Evolutionary conservation across 768 basidiomycete species (phyloP).

Genomic region (Paxillus ammoniavirescens): DNA sequence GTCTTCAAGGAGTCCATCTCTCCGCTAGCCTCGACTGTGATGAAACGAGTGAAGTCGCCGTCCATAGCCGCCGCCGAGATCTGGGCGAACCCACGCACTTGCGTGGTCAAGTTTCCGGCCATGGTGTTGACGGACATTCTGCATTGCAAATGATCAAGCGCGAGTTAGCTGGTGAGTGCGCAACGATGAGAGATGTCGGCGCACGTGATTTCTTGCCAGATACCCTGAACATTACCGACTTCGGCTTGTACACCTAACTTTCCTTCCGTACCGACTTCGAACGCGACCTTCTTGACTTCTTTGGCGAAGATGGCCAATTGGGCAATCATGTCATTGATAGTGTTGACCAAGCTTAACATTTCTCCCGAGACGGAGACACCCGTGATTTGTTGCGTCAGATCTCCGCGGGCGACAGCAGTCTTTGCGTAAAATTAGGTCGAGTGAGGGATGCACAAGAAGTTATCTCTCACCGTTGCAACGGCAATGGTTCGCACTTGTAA

Average conservation of each 20-base stretch:
- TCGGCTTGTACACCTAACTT: slow-evolving; percentile 97
- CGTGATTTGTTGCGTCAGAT: slow-evolving; percentile 89
- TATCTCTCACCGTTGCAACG: slow-evolving; percentile 72
- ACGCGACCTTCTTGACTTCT: slow-evolving; percentile 91
- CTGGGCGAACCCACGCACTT: slow-evolving; percentile 98
- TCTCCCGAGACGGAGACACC: slow-evolving; percentile 94
- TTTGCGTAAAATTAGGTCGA: slow-evolving; percentile 23
- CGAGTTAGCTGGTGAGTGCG: background rate
- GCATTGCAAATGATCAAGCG: background rate
- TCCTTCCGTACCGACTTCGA: slow-evolving; percentile 98
- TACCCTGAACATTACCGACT: slow-evolving; percentile 94
- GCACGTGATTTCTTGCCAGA: slow-evolving; percentile 98
- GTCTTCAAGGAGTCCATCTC: slow-evolving; percentile 99
- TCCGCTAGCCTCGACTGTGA: slow-evolving; percentile 96
- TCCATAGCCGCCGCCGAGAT: slow-evolving; percentile 99
- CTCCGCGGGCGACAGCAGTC: slow-evolving; percentile 92
- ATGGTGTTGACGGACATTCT: slow-evolving; percentile 97
- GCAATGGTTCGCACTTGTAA: slow-evolving; percentile 93
- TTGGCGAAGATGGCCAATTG: slow-evolving; percentile 68
- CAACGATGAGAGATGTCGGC: slow-evolving; percentile 27
- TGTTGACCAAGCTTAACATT: slow-evolving; percentile 93
- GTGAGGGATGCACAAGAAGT: background rate
- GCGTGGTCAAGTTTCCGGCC: slow-evolving; percentile 95
- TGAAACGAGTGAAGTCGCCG: slow-evolving; percentile 97
- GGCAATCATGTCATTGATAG: slow-evolving; percentile 90